These are phyloP conservation scores for Plasmopara viticola DNA, from an alignment of 352 stramenopile species.

Conservation along the genomic window DNA sequence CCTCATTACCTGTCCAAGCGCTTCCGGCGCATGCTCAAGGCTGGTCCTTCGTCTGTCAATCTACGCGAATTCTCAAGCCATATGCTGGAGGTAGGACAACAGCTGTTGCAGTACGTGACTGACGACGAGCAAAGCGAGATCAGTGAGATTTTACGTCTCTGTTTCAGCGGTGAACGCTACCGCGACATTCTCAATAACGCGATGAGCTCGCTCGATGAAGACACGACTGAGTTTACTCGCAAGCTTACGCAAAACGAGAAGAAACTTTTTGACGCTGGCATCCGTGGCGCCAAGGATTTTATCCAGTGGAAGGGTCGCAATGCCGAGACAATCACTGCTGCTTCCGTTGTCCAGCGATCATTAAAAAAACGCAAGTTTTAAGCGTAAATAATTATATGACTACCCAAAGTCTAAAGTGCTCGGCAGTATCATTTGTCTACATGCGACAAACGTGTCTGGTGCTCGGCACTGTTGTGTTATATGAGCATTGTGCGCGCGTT, in stretches of 20 bases:
- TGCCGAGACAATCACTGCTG: slow-evolving; percentile 52
- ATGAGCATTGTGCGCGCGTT: no score
- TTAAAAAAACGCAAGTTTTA: slow-evolving; percentile 59
- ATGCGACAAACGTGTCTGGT: no score
- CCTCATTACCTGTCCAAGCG: slow-evolving; percentile 61
- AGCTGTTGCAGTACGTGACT: slow-evolving; percentile 50
- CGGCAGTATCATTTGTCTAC: no score
- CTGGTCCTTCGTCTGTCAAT: slow-evolving; percentile 63
- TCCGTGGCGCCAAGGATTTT: slow-evolving; percentile 65
- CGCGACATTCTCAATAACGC: slow-evolving; percentile 73
- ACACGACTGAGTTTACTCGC: slow-evolving; percentile 79
- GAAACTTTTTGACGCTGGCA: slow-evolving; percentile 57
- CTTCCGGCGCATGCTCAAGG: slow-evolving; percentile 79
- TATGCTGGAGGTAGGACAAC: slow-evolving; percentile 60
- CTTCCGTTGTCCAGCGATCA: slow-evolving; percentile 47
- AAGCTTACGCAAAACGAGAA: slow-evolving; percentile 67
- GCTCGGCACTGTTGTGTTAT: no score
- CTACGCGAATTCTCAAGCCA: slow-evolving; percentile 72
- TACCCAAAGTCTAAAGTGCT: no score
- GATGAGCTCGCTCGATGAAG: slow-evolving; percentile 77
- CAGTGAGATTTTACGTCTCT: slow-evolving; percentile 71
- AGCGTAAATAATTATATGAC: slow-evolving; percentile 1
- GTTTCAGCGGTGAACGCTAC: slow-evolving; percentile 73
- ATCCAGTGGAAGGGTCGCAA: slow-evolving; percentile 72
- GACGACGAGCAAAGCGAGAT: slow-evolving; percentile 46